These are phyloP conservation scores for Clarireedia sp. DNA, from an alignment of 2,329 filamentous ascomycete species.

Conservation along the genomic window DNA sequence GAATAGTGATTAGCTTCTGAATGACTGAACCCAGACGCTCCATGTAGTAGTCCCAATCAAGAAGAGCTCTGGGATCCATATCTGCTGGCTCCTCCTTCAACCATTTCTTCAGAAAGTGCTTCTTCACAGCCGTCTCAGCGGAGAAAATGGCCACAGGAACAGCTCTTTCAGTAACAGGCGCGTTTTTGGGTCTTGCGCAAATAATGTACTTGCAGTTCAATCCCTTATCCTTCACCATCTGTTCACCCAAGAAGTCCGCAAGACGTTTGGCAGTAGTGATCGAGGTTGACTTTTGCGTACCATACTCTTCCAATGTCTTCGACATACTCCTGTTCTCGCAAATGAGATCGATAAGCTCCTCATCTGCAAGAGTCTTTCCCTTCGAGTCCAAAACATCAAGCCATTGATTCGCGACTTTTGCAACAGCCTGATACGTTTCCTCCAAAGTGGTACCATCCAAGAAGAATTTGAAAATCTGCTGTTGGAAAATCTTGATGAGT, in stretches of 20 bases:
- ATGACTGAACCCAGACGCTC: conserved; percentile 95
- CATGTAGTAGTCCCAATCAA: conserved; percentile 97
- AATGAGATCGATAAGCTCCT: conserved; percentile 98
- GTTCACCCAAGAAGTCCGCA: conserved; percentile 91
- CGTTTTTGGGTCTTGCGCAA: conserved; percentile 74
- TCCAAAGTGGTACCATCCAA: conserved; percentile 79
- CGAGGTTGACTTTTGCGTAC: conserved; percentile 92
- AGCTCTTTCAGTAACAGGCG: conserved; percentile 89
- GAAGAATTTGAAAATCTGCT: conserved; percentile 99
- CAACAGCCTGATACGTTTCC: conserved; percentile 86
- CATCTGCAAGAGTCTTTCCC: conserved; percentile 83
- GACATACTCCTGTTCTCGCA: conserved; percentile 98
- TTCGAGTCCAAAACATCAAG: conserved; percentile 87
- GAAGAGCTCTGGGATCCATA: conserved; percentile 80
- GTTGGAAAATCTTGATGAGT: conserved; percentile 99
- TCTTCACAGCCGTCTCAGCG: conserved; percentile 79
- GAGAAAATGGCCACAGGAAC: conserved; percentile 97
- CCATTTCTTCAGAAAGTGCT: conserved; percentile 89
- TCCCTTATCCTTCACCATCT: conserved; percentile 99
- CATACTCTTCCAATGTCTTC: conserved; percentile 95
- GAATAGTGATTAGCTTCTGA: conserved; percentile 98
- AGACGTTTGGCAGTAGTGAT: conserved; percentile 94
- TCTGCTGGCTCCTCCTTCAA: conserved; percentile 84
- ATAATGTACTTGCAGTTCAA: conserved; percentile 99
- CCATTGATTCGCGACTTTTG: conserved; percentile 93